phyloP scores from a whole-genome alignment of 164 flowering plant species.

The Vitis cinerea region DNA sequence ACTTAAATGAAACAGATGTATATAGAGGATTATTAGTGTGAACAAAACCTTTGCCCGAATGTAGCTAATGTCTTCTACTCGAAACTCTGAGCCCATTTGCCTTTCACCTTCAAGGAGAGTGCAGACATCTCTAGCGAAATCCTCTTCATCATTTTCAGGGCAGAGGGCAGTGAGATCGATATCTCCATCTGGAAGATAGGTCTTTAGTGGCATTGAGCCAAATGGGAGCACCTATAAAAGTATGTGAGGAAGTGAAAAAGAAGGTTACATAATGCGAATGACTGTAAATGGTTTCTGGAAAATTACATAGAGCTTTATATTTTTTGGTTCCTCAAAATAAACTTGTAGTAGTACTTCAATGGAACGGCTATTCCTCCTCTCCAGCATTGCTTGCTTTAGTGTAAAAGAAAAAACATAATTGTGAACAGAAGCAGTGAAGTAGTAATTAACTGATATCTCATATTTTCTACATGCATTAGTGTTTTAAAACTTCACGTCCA shows the following conservation, averaged over 20 bases:
- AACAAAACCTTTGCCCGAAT: conserved; percentile 35
- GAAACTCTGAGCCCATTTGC: conserved; percentile 12
- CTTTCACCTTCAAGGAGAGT: conserved; percentile 19
- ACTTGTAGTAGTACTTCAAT: no score
- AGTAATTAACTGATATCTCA: no score
- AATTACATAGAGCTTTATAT: no score
- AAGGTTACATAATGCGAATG: background rate
- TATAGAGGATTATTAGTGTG: background rate
- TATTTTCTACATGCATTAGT: no score
- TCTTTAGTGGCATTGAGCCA: conserved; percentile 45
- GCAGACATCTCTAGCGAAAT: conserved; percentile 22
- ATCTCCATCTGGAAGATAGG: conserved; percentile 50
- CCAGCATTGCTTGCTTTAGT: no score
- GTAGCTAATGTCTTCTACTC: conserved; percentile 23
- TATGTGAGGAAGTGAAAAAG: no score
- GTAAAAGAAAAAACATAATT: no score
- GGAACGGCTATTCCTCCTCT: no score
- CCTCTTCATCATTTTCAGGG: conserved; percentile 24
- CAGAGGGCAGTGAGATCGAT: conserved; percentile 35
- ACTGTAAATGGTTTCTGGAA: no score
- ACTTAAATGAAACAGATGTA: background rate
- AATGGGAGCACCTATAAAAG: conserved; percentile 30
- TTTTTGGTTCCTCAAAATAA: no score
- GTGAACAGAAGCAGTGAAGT: no score
- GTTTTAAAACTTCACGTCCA: no score